Conservation (phyloP, 2,329 filamentous ascomycete species). For the Volutella citrinella region DNA sequence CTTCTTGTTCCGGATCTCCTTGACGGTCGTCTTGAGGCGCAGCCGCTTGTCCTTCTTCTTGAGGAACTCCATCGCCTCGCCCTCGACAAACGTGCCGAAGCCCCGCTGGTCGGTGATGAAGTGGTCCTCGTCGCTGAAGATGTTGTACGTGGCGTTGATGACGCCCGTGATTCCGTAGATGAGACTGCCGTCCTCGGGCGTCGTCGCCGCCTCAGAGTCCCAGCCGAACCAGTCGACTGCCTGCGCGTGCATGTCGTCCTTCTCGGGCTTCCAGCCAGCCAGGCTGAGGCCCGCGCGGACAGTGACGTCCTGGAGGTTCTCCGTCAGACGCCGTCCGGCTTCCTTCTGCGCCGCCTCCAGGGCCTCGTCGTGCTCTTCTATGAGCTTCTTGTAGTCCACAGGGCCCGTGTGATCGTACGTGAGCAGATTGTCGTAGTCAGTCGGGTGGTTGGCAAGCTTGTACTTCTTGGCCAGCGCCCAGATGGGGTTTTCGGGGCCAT, state of each 20-base stretch:
- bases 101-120: conserved; percentile 60
- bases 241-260: conserved; percentile 50
- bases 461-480: conserved; percentile 62
- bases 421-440: conserved; percentile 55
- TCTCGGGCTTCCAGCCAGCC: conserved; percentile 60
- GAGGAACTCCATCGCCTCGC: conserved; percentile 57
- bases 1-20: conserved; percentile 49
- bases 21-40: conserved; percentile 56
- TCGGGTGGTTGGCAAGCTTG: conserved; percentile 52
- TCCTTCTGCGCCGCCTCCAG: conserved; percentile 45
- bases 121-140: conserved; percentile 60
- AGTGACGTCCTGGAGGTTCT: conserved; percentile 49
- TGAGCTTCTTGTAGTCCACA: conserved; percentile 46
- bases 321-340: no score
- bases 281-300: conserved; percentile 56
- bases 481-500: conserved; percentile 54
- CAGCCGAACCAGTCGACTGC: conserved; percentile 58
- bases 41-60: conserved; percentile 52
- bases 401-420: conserved; percentile 60
- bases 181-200: conserved; percentile 54
- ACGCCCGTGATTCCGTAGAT: conserved; percentile 54
- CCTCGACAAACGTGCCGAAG: conserved; percentile 55
- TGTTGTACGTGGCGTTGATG: conserved; percentile 60
- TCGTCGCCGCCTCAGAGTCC: conserved; percentile 57
- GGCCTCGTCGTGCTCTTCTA: conserved; percentile 48